Conservation (phyloP, 345 rosid genomes). For the Moricandia moricandioides region DNA sequence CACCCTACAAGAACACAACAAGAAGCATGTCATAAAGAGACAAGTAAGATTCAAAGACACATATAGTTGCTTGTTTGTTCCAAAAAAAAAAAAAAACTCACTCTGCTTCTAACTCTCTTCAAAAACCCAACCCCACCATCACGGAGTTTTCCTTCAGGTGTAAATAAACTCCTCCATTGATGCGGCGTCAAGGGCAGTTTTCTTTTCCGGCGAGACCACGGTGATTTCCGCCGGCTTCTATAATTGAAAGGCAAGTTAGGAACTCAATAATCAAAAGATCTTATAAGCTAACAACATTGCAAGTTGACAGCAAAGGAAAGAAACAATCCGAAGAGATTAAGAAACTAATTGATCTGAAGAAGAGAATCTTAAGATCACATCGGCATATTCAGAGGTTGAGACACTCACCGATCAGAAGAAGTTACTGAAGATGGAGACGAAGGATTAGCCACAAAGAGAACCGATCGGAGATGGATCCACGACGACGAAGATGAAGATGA, state of each 20-base stretch:
- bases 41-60: conserved; percentile 6
- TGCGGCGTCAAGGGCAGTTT: conserved; percentile 68
- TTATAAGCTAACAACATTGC: conserved; percentile 7
- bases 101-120: conserved; percentile 91
- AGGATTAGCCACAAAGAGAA: conserved; percentile 72
- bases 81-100: conserved; percentile 43
- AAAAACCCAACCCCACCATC: conserved; percentile 79
- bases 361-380: conserved; percentile 29
- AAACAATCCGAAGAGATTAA: not conserved
- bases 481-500: conserved; percentile 45
- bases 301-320: not conserved
- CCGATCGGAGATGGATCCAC: conserved; percentile 91
- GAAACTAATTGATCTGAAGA: conserved; percentile 9
- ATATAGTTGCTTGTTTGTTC: not conserved
- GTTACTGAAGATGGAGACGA: conserved; percentile 83
- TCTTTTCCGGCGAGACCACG: conserved; percentile 93
- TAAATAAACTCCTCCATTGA: conserved; percentile 82
- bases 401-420: conserved; percentile 76
- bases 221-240: conserved; percentile 80
- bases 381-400: not conserved
- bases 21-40: conserved; percentile 5
- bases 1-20: conserved; percentile 56
- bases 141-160: conserved; percentile 71
- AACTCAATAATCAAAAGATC: not conserved
- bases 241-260: not conserved